These are phyloP conservation scores for Mycena indigotica DNA, from an alignment of 768 basidiomycete species.

Conservation along the genomic window DNA sequence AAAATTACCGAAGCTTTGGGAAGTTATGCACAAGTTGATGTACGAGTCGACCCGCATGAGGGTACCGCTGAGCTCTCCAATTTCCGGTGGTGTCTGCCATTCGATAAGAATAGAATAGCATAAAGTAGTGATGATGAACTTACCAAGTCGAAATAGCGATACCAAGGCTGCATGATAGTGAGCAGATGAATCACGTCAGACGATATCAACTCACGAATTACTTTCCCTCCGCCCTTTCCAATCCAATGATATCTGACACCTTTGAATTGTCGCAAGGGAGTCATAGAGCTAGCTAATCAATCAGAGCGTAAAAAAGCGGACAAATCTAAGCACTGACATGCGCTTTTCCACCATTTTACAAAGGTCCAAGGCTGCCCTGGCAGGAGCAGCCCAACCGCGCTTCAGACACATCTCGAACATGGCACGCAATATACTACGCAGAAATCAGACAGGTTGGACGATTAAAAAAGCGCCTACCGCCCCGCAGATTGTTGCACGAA, in stretches of 20 bases:
- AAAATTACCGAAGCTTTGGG: slow-evolving; percentile 95
- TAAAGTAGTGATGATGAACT: slow-evolving; percentile 13
- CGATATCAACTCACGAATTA: slow-evolving; percentile 78
- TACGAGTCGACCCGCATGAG: slow-evolving; percentile 89
- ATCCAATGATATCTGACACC: slow-evolving; percentile 85
- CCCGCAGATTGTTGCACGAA: slow-evolving; percentile 98
- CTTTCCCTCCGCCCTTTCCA: slow-evolving; percentile 94
- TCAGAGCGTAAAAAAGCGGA: neutral
- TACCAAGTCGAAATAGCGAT: slow-evolving; percentile 91
- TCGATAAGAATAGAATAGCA: slow-evolving; percentile 5
- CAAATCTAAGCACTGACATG: slow-evolving; percentile 64
- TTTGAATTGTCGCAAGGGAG: slow-evolving; percentile 94
- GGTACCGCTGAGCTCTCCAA: slow-evolving; percentile 95
- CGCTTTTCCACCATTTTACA: slow-evolving; percentile 95
- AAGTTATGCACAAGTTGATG: slow-evolving; percentile 94
- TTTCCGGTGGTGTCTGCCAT: slow-evolving; percentile 73
- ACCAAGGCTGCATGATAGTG: too few relatives aligned
- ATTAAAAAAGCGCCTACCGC: slow-evolving; percentile 46
- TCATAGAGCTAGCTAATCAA: slow-evolving; percentile 61
- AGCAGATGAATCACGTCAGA: slow-evolving; percentile 6
- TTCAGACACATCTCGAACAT: slow-evolving; percentile 98
- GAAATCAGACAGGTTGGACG: neutral
- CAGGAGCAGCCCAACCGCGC: slow-evolving; percentile 96
- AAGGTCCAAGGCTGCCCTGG: slow-evolving; percentile 85
- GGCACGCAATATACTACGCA: slow-evolving; percentile 84